Percentiles rank a stretch among this genome's conserved stretches.
phyloP scores from a whole-genome alignment of 2,329 filamentous ascomycete species.

The Penicillium sp. region DNA sequence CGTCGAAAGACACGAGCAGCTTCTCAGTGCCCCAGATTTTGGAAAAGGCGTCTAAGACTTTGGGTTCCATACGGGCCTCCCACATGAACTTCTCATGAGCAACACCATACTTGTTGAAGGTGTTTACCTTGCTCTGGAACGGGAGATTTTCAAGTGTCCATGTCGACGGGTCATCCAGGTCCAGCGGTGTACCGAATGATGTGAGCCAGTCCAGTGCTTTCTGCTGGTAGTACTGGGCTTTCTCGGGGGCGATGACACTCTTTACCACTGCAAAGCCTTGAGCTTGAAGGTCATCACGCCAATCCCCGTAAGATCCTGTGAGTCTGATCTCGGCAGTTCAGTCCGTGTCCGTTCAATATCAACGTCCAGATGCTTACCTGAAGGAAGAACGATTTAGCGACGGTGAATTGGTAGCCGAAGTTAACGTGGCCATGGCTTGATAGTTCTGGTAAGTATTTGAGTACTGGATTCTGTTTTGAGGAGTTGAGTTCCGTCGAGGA shows the following conservation, averaged over 20 bases:
- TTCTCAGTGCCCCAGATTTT: constrained; percentile 25
- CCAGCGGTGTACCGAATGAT: constrained; percentile 15
- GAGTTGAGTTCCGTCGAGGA: neutral
- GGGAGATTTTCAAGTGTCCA: constrained; percentile 20
- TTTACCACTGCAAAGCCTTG: constrained; percentile 22
- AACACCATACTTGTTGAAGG: constrained; percentile 19
- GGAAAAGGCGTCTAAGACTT: constrained; percentile 20
- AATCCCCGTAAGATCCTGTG: constrained; percentile 17
- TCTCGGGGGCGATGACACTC: constrained; percentile 16
- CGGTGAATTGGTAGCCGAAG: neutral
- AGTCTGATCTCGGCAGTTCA: neutral
- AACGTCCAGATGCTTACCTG: neutral
- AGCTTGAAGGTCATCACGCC: constrained; percentile 19
- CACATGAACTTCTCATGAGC: constrained; percentile 26
- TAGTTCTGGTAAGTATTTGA: neutral
- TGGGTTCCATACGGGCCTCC: constrained; percentile 23
- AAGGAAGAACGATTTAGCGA: neutral
- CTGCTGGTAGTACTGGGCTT: constrained; percentile 19
- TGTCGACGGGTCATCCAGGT: constrained; percentile 19
- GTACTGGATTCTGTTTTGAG: too few species aligned
- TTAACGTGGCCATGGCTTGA: neutral
- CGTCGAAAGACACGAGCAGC: constrained; percentile 23
- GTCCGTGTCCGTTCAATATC: neutral
- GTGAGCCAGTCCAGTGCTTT: constrained; percentile 23
- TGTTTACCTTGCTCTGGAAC: constrained; percentile 17